phyloP scores from a whole-genome alignment of 495 filamentous ascomycete genomes.

The Mycothermus thermophilus region DNA sequence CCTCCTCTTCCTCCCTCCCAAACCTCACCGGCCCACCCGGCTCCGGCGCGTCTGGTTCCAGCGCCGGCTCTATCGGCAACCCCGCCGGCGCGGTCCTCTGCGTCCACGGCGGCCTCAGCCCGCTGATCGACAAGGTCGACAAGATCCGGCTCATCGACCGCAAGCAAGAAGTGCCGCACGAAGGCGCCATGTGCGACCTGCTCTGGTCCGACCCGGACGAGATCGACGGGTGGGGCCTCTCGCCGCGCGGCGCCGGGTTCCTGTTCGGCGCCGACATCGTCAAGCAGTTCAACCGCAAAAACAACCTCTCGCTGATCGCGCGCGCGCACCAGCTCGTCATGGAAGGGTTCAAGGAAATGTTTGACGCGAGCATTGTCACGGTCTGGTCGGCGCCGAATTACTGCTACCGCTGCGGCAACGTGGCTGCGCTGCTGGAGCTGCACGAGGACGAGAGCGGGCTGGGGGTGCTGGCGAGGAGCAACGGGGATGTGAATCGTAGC shows the following conservation, averaged over 20 bases:
- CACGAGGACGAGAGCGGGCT: slow-evolving; percentile 68
- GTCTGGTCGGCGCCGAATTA: slow-evolving; percentile 98
- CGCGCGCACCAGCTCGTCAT: slow-evolving; percentile 95
- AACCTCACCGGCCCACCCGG: slow-evolving; percentile 58
- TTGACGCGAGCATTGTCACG: slow-evolving; percentile 84
- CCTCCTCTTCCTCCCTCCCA: slow-evolving; percentile 3
- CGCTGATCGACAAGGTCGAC: slow-evolving; percentile 84
- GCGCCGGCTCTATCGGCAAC: slow-evolving; percentile 47
- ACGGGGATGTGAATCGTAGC: slow-evolving; percentile 59
- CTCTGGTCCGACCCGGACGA: slow-evolving; percentile 98
- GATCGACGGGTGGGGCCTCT: slow-evolving; percentile 94
- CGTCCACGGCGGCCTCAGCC: slow-evolving; percentile 86
- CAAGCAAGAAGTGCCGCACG: slow-evolving; percentile 96
- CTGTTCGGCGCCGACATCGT: slow-evolving; percentile 95
- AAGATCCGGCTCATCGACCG: slow-evolving; percentile 91
- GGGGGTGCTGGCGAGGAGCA: slow-evolving; percentile 63
- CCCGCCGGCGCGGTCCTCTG: slow-evolving; percentile 78
- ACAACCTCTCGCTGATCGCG: slow-evolving; percentile 82
- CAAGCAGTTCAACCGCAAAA: slow-evolving; percentile 84
- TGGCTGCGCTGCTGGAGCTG: slow-evolving; percentile 86
- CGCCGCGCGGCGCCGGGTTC: slow-evolving; percentile 88
- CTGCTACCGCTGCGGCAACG: slow-evolving; percentile 95
- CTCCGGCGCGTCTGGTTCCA: slow-evolving; percentile 56
- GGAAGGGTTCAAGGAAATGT: slow-evolving; percentile 99
- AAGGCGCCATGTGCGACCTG: slow-evolving; percentile 97